phyloP scores from a whole-genome alignment of 257 asterid species.

The Capsicum baccatum region DNA sequence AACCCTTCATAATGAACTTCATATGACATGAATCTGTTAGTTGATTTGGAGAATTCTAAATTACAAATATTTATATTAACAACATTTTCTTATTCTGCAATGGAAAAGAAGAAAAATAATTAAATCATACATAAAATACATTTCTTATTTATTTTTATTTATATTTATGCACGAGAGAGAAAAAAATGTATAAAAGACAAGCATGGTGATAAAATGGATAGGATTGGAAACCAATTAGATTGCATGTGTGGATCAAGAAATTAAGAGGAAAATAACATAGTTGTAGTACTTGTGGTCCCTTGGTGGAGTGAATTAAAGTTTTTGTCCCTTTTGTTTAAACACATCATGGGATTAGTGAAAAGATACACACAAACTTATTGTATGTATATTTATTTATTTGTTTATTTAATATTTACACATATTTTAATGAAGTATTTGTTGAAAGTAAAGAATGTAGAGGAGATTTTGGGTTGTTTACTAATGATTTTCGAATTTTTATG shows the following conservation, averaged over 20 bases:
- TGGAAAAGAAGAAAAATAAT: no score
- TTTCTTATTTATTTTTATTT: no score
- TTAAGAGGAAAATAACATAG: neutral
- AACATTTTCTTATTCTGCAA: no score
- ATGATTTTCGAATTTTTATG: neutral
- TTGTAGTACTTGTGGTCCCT: neutral
- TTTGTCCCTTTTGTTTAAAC: neutral
- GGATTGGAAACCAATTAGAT: neutral
- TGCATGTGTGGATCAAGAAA: constrained; percentile 1
- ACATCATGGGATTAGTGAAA: neutral
- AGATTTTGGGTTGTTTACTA: constrained; percentile 12
- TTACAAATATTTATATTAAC: no score
- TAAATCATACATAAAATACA: no score
- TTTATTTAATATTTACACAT: neutral
- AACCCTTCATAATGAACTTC: no score
- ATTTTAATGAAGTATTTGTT: constrained; percentile 7
- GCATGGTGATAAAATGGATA: constrained; percentile 15
- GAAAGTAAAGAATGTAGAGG: neutral
- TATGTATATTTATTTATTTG: neutral
- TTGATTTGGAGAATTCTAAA: no score
- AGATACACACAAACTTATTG: neutral
- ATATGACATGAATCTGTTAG: no score
- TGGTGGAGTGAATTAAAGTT: neutral
- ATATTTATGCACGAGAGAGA: neutral
- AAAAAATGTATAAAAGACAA: neutral